A percentile compares a stretch with the other conserved stretches of the same genome.
Evolutionary conservation across 257 asterid species (phyloP).

Genomic region (Sherardia arvensis): DNA sequence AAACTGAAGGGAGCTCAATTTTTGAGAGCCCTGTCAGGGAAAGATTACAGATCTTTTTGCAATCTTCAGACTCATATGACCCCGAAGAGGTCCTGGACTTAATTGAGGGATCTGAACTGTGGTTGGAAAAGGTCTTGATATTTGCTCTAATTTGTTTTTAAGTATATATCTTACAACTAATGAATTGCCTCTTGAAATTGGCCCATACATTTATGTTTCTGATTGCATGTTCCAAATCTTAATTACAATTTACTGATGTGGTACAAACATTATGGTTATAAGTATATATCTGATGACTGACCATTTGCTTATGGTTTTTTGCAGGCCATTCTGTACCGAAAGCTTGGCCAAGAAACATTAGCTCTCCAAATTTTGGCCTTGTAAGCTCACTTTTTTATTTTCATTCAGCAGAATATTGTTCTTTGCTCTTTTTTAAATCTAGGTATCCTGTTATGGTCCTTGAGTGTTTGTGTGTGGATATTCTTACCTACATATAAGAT

Average conservation of each 20-base stretch:
- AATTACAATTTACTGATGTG: neutral
- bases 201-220: neutral
- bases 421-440: no score
- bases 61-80: constrained; percentile 84
- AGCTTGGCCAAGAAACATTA: constrained; percentile 84
- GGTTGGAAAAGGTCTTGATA: constrained; percentile 80
- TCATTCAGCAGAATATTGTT: neutral
- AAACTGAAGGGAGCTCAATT: constrained; percentile 32
- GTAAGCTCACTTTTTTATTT: constrained; percentile 37
- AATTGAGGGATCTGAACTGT: constrained; percentile 82
- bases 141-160: neutral
- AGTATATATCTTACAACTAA: neutral
- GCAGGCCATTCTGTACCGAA: constrained; percentile 95
- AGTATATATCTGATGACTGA: no score
- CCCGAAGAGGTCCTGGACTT: constrained; percentile 79
- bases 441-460: neutral
- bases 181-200: neutral
- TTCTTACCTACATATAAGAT: neutral
- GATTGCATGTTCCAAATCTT: neutral
- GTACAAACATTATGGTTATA: neutral
- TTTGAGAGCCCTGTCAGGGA: constrained; percentile 75
- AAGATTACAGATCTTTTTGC: constrained; percentile 74
- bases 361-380: constrained; percentile 87
- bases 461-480: neutral
- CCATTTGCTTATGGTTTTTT: constrained; percentile 7